Percentiles rank a stretch among this genome's conserved stretches.
Evolutionary conservation across 2,329 filamentous ascomycete species (phyloP).

Genomic region (Dendryphion nanum): DNA sequence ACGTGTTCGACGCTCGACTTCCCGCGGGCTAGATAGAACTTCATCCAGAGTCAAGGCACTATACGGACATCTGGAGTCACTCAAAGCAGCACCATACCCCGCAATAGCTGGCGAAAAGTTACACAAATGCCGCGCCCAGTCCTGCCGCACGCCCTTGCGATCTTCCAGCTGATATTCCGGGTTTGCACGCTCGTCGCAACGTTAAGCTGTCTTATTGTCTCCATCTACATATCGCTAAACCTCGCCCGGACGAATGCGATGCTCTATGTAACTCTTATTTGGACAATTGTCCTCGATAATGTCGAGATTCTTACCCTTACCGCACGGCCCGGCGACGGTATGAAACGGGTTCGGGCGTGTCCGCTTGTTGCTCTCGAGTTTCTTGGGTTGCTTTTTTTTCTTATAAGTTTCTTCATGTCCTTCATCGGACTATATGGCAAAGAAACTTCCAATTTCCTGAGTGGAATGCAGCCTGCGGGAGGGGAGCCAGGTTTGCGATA

Average conservation of each 20-base stretch:
- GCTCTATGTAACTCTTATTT: conserved; percentile 7
- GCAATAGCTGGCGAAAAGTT: too few relatives aligned
- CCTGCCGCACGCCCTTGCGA: too few relatives aligned
- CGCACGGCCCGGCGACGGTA: conserved; percentile 2
- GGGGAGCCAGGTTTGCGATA: background rate
- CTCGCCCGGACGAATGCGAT: background rate
- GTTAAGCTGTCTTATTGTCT: background rate
- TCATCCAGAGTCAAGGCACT: too few relatives aligned
- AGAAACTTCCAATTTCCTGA: background rate
- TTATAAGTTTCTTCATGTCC: too few relatives aligned
- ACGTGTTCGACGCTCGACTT: too few relatives aligned
- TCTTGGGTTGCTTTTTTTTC: background rate
- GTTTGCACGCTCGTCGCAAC: conserved; percentile 3
- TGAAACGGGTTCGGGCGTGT: conserved; percentile 1
- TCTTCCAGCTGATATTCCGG: too few relatives aligned
- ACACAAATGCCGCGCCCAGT: too few relatives aligned
- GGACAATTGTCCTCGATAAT: conserved; percentile 9
- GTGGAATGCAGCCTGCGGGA: background rate
- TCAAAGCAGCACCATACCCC: too few relatives aligned
- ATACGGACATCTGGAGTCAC: too few relatives aligned
- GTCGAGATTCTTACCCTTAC: conserved; percentile 11
- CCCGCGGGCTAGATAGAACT: too few relatives aligned
- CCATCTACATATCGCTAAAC: conserved; percentile 2
- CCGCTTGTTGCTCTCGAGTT: conserved; percentile 1
- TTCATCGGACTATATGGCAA: too few relatives aligned